Evolutionary conservation across 257 asterid genomes (phyloP), one percentile per base, ranked within the genome.

Genomic region (Solanum rostratum): DNA sequence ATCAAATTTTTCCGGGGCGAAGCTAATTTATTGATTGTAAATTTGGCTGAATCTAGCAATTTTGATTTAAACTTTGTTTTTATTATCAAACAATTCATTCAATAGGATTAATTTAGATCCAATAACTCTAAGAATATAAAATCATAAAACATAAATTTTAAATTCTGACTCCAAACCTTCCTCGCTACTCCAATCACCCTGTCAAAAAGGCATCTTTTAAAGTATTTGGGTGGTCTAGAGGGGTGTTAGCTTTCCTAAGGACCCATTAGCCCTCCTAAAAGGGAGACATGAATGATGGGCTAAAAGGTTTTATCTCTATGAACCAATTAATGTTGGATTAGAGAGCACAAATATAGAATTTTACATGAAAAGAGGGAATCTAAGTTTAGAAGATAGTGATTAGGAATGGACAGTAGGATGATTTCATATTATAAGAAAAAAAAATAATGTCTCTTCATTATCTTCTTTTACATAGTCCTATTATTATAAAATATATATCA

Each of bases 241-340:
- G 16, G 78, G 83, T 69, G 78, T 85, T 76, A 9, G 37, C 46
- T 70, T 74, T 82, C 45, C 27, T 55, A 52, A 79, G 91, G 90
- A 66, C 96, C 95, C 92, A 89, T 87, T 10, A 59, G 92, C 43
- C 70, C 69, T 85, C 85, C 73, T 27, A 57, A 89, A 33, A 81
- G 83, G 86, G 86, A 79, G 92, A 92, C 98, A 92, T 59, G 92
- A 91, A 88, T 70, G 87, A 92, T 92, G 94, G 94, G 89, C 91
- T 83, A 88, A 94, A 93, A 91, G 95, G 87, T 88, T 70, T 89
- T 83, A 90, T 87, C 92, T 78, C 69, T 88, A 83, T 82, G 84
- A 83, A 81, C 91, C 91, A 88, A 90, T 88, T 91, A 90, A 30
- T 65, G n/a, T 87, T 85, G 66, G 84, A 87, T 88, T 86, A 85